A percentile compares a stretch with the other conserved stretches of the same genome.
These are phyloP conservation scores for Apiospora koreana DNA, from an alignment of 2,329 filamentous ascomycete species.

Conservation along the genomic window DNA sequence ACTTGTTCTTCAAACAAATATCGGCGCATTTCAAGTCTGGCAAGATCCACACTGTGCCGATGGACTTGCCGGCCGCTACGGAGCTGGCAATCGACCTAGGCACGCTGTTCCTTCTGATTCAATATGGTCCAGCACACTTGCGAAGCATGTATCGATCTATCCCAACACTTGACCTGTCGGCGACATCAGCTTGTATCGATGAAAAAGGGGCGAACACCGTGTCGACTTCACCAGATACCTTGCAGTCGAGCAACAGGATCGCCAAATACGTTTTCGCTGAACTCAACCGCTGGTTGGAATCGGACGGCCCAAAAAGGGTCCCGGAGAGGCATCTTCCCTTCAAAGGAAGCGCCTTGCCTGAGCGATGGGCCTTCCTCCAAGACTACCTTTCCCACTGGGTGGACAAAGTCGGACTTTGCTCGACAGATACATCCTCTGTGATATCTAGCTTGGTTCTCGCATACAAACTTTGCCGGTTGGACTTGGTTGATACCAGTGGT, in stretches of 20 bases:
- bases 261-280: neutral
- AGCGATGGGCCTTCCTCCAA: neutral
- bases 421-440: neutral
- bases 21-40: neutral
- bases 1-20: neutral
- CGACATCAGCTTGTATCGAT: neutral
- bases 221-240: too few relatives aligned
- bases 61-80: neutral
- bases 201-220: too few relatives aligned
- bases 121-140: neutral
- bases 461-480: neutral
- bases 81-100: neutral
- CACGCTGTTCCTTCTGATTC: neutral
- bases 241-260: neutral
- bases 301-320: neutral
- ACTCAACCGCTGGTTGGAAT: neutral
- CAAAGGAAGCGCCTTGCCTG: neutral
- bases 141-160: neutral
- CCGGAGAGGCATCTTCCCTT: neutral
- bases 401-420: neutral
- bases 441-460: neutral
- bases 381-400: neutral
- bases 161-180: neutral
- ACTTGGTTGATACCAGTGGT: neutral
- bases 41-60: neutral